phyloP scores from a whole-genome alignment of 345 rosid species.

The Corymbia maculata region DNA sequence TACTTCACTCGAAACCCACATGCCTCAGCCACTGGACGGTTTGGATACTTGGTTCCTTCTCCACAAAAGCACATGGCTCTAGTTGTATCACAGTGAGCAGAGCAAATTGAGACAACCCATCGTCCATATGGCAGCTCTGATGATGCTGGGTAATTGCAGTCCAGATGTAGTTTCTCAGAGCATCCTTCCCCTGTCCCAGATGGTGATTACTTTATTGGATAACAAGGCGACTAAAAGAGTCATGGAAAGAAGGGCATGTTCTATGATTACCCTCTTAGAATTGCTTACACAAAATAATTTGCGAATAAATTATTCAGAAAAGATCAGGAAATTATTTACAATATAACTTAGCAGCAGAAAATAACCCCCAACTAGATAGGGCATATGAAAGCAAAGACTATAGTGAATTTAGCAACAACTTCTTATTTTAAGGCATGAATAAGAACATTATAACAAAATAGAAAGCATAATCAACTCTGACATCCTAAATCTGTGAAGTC shows the following conservation, averaged over 20 bases:
- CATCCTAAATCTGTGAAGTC: background rate
- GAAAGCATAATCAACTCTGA: background rate
- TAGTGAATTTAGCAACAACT: background rate
- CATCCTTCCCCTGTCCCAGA: conserved; percentile 65
- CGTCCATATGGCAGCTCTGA: conserved; percentile 74
- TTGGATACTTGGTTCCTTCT: conserved; percentile 93
- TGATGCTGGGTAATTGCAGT: conserved; percentile 64
- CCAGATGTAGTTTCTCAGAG: conserved; percentile 45
- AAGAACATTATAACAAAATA: background rate
- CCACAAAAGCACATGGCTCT: conserved; percentile 99
- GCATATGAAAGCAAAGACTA: background rate
- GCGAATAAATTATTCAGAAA: background rate
- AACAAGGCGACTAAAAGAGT: background rate
- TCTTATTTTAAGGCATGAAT: background rate
- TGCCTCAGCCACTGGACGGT: conserved; percentile 82
- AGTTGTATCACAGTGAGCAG: conserved; percentile 78
- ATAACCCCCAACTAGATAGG: background rate
- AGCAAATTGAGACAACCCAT: conserved; percentile 90
- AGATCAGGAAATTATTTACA: background rate
- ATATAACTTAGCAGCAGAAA: background rate
- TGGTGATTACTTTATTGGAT: background rate
- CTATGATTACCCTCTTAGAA: background rate
- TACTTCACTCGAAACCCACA: conserved; percentile 82
- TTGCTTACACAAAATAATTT: background rate
- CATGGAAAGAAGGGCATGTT: background rate